A percentile compares a stretch with the other conserved stretches of the same genome.
phyloP scores from a whole-genome alignment of 2,329 filamentous ascomycete species.

The Alternaria sp. region DNA sequence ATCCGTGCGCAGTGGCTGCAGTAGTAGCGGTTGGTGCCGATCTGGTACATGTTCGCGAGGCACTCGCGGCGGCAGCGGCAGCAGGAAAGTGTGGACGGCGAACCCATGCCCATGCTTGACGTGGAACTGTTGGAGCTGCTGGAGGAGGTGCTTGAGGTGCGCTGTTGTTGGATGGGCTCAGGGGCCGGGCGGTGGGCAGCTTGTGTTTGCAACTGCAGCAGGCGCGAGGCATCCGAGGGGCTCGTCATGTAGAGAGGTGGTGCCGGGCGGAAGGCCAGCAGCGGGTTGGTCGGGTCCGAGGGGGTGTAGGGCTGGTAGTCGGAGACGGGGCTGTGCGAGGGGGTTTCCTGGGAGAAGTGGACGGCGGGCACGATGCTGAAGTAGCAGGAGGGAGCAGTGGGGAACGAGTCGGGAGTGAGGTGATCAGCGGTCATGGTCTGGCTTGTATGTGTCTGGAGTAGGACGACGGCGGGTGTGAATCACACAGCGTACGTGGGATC shows the following conservation, averaged over 20 bases:
- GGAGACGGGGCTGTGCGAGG: constrained; percentile 25
- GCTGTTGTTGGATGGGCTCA: constrained; percentile 35
- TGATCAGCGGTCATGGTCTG: constrained; percentile 24
- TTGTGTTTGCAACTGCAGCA: constrained; percentile 49
- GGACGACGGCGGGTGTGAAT: constrained; percentile 17
- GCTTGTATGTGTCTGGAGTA: constrained; percentile 4
- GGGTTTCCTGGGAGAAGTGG: constrained; percentile 45
- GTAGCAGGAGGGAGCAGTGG: constrained; percentile 36
- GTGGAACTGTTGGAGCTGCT: constrained; percentile 17
- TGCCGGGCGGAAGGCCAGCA: constrained; percentile 40
- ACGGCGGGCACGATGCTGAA: constrained; percentile 37
- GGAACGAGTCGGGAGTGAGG: constrained; percentile 12
- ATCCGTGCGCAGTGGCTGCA: constrained; percentile 50
- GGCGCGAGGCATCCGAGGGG: constrained; percentile 38
- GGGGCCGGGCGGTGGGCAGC: constrained; percentile 44
- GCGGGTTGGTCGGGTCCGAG: constrained; percentile 43
- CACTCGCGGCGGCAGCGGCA: constrained; percentile 45
- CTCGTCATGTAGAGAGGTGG: constrained; percentile 27
- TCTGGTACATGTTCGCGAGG: constrained; percentile 43
- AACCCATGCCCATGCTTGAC: constrained; percentile 19
- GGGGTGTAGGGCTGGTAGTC: constrained; percentile 31
- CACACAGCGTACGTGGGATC: constrained; percentile 13
- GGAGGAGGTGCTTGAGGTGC: constrained; percentile 11
- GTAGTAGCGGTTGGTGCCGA: constrained; percentile 50
- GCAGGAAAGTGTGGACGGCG: constrained; percentile 34